phyloP scores from a whole-genome alignment of 73 alveolate genomes.

The Uronychia setigera region DNA sequence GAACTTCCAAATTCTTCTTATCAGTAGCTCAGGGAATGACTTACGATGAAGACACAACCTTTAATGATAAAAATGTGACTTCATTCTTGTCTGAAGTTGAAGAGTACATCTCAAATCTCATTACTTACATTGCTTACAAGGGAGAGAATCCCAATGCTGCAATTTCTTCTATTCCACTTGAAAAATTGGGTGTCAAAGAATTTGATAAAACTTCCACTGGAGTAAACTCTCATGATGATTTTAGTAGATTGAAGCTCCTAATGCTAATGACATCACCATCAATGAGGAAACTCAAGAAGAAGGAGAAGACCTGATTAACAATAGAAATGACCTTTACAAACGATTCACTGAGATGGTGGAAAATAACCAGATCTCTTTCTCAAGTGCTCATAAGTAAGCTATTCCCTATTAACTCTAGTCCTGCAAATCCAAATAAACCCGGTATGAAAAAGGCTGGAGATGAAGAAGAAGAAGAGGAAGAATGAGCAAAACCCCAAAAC shows the following conservation, averaged over 20 bases:
- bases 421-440: too few species aligned
- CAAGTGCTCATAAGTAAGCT: background rate
- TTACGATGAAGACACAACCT: slow-evolving; percentile 67
- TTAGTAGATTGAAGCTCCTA: slow-evolving; percentile 59
- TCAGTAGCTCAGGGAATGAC: slow-evolving; percentile 62
- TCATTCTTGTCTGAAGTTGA: slow-evolving; percentile 66
- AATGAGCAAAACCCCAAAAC: too few species aligned
- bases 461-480: too few species aligned
- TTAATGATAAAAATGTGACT: slow-evolving; percentile 66
- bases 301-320: slow-evolving; percentile 63
- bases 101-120: slow-evolving; percentile 63
- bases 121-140: slow-evolving; percentile 66
- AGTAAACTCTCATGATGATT: too few species aligned
- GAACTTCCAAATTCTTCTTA: slow-evolving; percentile 44
- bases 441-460: too few species aligned
- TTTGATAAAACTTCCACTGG: slow-evolving; percentile 39
- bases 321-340: slow-evolving; percentile 62
- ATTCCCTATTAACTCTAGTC: too few species aligned
- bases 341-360: slow-evolving; percentile 50
- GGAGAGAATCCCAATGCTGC: slow-evolving; percentile 71
- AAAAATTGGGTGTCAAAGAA: slow-evolving; percentile 48
- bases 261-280: slow-evolving; percentile 45
- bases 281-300: slow-evolving; percentile 30
- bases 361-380: slow-evolving; percentile 49
- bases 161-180: slow-evolving; percentile 56